Conservation (phyloP, 2,329 filamentous ascomycete genomes). For the Penicillium sclerotiorum region DNA sequence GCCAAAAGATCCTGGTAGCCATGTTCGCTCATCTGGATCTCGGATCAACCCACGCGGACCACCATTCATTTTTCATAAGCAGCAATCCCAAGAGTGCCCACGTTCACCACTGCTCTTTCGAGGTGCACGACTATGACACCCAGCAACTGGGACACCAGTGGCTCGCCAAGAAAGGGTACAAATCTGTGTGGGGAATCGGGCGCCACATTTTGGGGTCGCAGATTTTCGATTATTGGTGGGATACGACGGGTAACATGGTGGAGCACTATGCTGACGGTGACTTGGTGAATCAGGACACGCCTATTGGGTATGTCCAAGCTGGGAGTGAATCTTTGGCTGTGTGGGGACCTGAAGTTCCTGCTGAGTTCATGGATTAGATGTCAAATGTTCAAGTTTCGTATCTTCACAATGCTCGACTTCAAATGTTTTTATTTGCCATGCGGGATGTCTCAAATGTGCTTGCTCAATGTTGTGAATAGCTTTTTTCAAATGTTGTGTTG, state of each 20-base stretch:
- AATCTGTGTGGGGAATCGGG: neutral
- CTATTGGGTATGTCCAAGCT: slow-evolving; percentile 7
- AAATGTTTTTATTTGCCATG: too few species aligned
- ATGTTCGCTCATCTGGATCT: slow-evolving; percentile 11
- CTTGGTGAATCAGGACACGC: slow-evolving; percentile 9
- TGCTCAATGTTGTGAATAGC: too few species aligned
- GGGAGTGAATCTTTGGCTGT: slow-evolving; percentile 12
- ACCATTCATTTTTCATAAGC: slow-evolving; percentile 11
- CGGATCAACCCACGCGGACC: slow-evolving; percentile 3
- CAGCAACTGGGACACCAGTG: slow-evolving; percentile 3
- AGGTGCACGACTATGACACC: slow-evolving; percentile 5
- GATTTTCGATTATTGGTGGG: slow-evolving; percentile 8
- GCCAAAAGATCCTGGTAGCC: slow-evolving; percentile 4
- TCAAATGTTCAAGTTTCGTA: too few species aligned
- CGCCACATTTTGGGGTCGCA: slow-evolving; percentile 5
- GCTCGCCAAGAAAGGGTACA: slow-evolving; percentile 4
- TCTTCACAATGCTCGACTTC: too few species aligned
- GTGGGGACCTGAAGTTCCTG: slow-evolving; percentile 10
- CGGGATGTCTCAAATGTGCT: too few species aligned
- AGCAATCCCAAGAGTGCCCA: neutral
- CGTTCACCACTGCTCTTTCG: slow-evolving; percentile 3
- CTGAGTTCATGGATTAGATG: slow-evolving; percentile 8
- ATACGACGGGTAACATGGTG: slow-evolving; percentile 2
- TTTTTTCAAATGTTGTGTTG: too few species aligned
- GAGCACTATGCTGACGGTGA: slow-evolving; percentile 8